Percentiles rank a stretch among this genome's conserved stretches.
These are phyloP conservation scores for Phyllostachys edulis DNA, from an alignment of 176 grass and related monocot species.

Conservation along the genomic window DNA sequence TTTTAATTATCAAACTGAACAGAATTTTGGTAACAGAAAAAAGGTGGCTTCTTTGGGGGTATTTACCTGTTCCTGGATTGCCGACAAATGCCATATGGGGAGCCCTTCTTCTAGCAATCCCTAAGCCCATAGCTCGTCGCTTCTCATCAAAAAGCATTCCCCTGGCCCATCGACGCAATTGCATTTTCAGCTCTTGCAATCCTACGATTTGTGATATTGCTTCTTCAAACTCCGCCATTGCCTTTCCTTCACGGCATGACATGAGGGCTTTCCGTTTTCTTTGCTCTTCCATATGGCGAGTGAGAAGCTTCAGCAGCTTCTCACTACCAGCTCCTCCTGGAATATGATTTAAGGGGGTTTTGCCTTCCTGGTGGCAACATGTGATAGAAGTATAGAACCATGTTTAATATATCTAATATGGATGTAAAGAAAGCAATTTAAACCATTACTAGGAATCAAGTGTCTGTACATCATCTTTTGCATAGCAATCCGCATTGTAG, in stretches of 20 bases:
- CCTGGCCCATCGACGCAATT: constrained; percentile 81
- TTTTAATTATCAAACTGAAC: constrained; percentile 17
- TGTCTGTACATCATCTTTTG: constrained; percentile 83
- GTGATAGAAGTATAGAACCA: constrained; percentile 31
- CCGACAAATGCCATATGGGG: constrained; percentile 99
- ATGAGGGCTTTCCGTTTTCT: constrained; percentile 68
- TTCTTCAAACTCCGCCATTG: constrained; percentile 83
- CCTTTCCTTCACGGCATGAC: constrained; percentile 63
- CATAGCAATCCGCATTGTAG: constrained; percentile 77
- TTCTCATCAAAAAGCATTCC: constrained; percentile 99
- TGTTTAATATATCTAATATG: constrained; percentile 16
- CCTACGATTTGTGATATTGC: constrained; percentile 87
- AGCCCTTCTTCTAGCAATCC: constrained; percentile 72
- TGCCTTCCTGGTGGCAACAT: constrained; percentile 64
- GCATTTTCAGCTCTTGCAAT: constrained; percentile 83
- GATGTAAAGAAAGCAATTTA: constrained; percentile 30
- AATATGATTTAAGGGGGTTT: constrained; percentile 77
- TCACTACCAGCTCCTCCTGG: constrained; percentile 48
- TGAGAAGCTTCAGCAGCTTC: constrained; percentile 63
- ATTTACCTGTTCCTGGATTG: constrained; percentile 92
- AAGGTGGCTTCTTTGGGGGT: background rate
- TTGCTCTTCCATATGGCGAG: constrained; percentile 71
- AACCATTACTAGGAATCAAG: constrained; percentile 41
- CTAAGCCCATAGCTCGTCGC: constrained; percentile 77
- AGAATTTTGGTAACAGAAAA: background rate